These are phyloP conservation scores for Malassezia psittaci DNA, from an alignment of 1,284 basidiomycete genomes.

Conservation along the genomic window DNA sequence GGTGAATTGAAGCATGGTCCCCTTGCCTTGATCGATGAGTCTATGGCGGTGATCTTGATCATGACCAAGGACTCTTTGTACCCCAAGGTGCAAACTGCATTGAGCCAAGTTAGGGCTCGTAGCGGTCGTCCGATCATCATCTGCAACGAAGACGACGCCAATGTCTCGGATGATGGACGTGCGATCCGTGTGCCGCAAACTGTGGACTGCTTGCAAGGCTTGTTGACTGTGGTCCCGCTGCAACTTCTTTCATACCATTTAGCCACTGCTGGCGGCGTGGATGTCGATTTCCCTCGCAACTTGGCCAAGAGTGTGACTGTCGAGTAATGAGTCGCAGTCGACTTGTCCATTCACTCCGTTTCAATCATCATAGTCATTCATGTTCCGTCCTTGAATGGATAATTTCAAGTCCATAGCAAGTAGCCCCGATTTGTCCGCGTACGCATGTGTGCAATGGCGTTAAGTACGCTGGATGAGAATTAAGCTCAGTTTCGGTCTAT, in stretches of 20 bases:
- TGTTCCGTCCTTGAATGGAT: too few species aligned
- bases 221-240: conserved; percentile 91
- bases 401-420: too few species aligned
- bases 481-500: too few species aligned
- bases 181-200: conserved; percentile 70
- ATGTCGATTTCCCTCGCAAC: conserved; percentile 97
- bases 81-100: conserved; percentile 92
- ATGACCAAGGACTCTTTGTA: conserved; percentile 98
- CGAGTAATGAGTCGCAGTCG: conserved; percentile 20
- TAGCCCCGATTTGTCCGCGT: too few species aligned
- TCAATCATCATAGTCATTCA: too few species aligned
- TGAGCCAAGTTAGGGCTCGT: conserved; percentile 89
- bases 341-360: not conserved
- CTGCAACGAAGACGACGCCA: conserved; percentile 85
- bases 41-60: conserved; percentile 73
- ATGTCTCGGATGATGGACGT: conserved; percentile 62
- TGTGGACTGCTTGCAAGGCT: conserved; percentile 86
- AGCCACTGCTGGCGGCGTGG: conserved; percentile 85
- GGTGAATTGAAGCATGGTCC: conserved; percentile 99
- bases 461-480: too few species aligned
- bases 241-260: conserved; percentile 95
- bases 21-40: conserved; percentile 91
- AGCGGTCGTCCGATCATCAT: conserved; percentile 89
- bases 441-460: too few species aligned
- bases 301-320: conserved; percentile 54